A percentile compares a stretch with the other conserved stretches of the same genome.
Conservation (phyloP, 306 rosid species). For the Prunus mira region DNA sequence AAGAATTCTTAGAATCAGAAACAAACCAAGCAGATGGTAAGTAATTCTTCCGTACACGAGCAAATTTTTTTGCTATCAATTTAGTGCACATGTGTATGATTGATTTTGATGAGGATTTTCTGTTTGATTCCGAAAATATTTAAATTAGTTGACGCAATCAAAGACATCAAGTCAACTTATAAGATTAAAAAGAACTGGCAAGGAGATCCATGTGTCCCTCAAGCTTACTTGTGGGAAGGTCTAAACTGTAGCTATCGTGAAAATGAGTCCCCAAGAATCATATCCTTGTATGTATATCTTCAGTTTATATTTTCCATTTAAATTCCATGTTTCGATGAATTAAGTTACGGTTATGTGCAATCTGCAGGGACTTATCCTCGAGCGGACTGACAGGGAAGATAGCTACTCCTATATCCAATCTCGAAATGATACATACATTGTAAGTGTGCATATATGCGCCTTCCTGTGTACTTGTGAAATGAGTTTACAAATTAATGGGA, state of each 20-base stretch:
- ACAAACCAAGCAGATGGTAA: conserved; percentile 16
- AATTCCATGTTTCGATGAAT: no score
- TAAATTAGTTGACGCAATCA: conserved; percentile 41
- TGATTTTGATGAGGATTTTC: background rate
- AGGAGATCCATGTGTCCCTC: conserved; percentile 48
- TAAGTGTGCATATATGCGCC: background rate
- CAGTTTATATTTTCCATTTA: no score
- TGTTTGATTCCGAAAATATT: background rate
- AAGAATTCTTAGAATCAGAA: background rate
- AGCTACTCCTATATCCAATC: background rate
- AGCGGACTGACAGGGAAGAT: conserved; percentile 13
- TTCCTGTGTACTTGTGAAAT: no score
- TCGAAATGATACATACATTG: conserved; percentile 8
- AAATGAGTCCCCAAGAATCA: conserved; percentile 29
- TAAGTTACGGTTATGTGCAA: background rate
- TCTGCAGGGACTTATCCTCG: conserved; percentile 12
- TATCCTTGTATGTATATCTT: conserved; percentile 43
- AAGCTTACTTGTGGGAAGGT: conserved; percentile 30
- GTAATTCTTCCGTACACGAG: background rate
- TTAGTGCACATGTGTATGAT: background rate
- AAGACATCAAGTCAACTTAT: conserved; percentile 42
- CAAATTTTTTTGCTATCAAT: background rate
- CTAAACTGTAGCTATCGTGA: conserved; percentile 22
- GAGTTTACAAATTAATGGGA: no score
- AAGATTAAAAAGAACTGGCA: conserved; percentile 47